A percentile compares a stretch with the other conserved stretches of the same genome.
Conservation (phyloP, 768 basidiomycete species). For the Suillus sp. region DNA sequence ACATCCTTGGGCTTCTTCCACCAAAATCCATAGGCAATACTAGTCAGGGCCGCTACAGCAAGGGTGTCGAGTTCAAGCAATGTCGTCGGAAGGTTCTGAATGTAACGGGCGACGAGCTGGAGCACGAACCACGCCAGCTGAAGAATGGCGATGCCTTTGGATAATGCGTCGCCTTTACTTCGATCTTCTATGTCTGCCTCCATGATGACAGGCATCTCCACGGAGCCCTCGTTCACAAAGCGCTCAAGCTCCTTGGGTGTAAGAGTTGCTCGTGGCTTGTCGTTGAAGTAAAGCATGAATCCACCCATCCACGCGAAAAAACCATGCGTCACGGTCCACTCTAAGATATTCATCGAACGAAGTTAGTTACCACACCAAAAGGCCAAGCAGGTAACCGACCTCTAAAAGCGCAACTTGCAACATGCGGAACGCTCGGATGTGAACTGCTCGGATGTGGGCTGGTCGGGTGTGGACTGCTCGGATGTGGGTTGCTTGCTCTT, state of each 20-base stretch:
- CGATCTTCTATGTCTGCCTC: neutral
- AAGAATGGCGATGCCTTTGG: constrained; percentile 36
- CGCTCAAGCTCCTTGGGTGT: neutral
- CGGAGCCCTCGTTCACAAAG: neutral
- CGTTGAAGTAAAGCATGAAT: constrained; percentile 16
- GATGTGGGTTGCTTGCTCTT: neutral
- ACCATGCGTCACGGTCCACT: constrained; percentile 17
- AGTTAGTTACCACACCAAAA: neutral
- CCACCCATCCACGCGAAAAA: constrained; percentile 28
- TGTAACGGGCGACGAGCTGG: constrained; percentile 31
- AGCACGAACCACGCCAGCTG: constrained; percentile 41
- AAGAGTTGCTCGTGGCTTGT: constrained; percentile 9
- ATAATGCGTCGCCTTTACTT: constrained; percentile 30
- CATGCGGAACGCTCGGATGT: neutral
- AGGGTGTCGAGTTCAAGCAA: constrained; percentile 57
- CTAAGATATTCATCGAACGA: neutral
- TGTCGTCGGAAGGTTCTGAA: constrained; percentile 31
- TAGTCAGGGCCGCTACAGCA: constrained; percentile 35
- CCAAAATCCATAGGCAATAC: constrained; percentile 37
- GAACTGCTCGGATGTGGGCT: no score
- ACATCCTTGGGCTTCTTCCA: constrained; percentile 44
- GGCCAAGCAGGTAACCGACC: neutral
- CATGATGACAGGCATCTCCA: constrained; percentile 14
- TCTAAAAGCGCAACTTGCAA: neutral
- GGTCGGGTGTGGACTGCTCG: neutral